These are phyloP conservation scores for Kwoniella shandongensis DNA, from an alignment of 768 basidiomycete genomes.

Conservation along the genomic window DNA sequence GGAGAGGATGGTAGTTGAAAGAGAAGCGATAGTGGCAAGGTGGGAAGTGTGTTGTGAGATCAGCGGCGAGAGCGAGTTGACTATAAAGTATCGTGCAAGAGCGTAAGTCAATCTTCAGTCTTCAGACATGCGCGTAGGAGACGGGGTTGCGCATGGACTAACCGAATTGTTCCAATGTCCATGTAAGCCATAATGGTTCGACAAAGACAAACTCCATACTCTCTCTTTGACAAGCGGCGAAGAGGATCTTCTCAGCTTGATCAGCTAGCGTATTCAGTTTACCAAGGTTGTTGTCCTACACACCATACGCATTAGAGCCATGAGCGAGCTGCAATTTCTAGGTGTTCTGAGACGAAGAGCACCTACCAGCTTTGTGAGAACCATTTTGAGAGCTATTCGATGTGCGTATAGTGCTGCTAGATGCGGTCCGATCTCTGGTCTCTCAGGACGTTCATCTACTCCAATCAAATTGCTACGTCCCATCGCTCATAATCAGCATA, in stretches of 20 bases:
- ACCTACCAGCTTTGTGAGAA: conserved; percentile 41
- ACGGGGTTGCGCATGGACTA: conserved; percentile 11
- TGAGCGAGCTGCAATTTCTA: neutral
- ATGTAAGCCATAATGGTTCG: conserved; percentile 43
- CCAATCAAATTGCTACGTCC: conserved; percentile 33
- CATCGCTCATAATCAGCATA: neutral
- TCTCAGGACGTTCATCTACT: conserved; percentile 23
- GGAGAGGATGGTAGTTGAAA: conserved; percentile 21
- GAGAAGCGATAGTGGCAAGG: conserved; percentile 19
- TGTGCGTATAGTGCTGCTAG: conserved; percentile 14
- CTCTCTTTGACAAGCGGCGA: conserved; percentile 32
- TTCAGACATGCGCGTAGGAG: too few relatives aligned
- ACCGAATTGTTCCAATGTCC: conserved; percentile 46
- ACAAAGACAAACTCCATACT: conserved; percentile 23
- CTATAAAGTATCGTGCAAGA: too few relatives aligned
- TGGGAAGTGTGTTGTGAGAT: conserved; percentile 30
- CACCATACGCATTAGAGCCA: neutral
- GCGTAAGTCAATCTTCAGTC: too few relatives aligned
- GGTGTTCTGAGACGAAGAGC: neutral
- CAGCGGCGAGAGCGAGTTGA: conserved; percentile 34
- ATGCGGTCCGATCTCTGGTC: conserved; percentile 29
- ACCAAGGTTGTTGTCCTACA: conserved; percentile 32
- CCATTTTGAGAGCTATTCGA: conserved; percentile 23
- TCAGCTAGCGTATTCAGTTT: conserved; percentile 36
- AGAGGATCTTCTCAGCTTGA: conserved; percentile 39